Conservation (phyloP, 2,329 filamentous ascomycete species). For the Atkinsonella texensis region DNA sequence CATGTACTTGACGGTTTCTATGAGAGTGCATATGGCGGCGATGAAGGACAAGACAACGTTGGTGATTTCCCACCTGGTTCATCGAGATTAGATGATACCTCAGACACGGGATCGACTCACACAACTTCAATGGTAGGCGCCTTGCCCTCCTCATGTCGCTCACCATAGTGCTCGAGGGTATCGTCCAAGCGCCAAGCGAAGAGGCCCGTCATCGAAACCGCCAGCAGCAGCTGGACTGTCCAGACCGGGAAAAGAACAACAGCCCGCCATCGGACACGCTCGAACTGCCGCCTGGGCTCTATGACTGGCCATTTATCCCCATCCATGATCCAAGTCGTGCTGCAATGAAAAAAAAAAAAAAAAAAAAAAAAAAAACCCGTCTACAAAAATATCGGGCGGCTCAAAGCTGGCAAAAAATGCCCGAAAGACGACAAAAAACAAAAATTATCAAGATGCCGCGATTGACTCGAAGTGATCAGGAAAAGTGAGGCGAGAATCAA, state of each 20-base stretch:
- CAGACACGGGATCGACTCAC: constrained; percentile 20
- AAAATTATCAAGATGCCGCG: too few relatives aligned
- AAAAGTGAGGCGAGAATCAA: not conserved
- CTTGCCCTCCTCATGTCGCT: constrained; percentile 25
- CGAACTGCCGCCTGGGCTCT: constrained; percentile 39
- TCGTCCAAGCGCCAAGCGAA: constrained; percentile 41
- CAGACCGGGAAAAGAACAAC: constrained; percentile 37
- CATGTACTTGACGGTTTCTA: constrained; percentile 34
- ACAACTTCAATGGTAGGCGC: constrained; percentile 35
- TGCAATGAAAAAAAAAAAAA: too few relatives aligned
- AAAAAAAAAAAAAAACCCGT: too few relatives aligned
- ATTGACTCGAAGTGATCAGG: too few relatives aligned
- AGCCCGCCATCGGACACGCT: constrained; percentile 38
- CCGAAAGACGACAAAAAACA: too few relatives aligned
- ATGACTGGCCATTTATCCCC: constrained; percentile 25
- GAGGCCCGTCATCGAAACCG: constrained; percentile 35
- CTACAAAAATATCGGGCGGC: too few relatives aligned
- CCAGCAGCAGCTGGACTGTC: constrained; percentile 33
- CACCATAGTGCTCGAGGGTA: constrained; percentile 31
- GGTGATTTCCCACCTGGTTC: constrained; percentile 37
- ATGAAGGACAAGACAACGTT: constrained; percentile 39
- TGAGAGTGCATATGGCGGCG: constrained; percentile 32
- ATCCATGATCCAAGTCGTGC: not conserved
- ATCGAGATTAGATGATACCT: not conserved
- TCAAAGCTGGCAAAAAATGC: too few relatives aligned